phyloP scores from a whole-genome alignment of 768 basidiomycete genomes.

The Tephrocybe sp. region DNA sequence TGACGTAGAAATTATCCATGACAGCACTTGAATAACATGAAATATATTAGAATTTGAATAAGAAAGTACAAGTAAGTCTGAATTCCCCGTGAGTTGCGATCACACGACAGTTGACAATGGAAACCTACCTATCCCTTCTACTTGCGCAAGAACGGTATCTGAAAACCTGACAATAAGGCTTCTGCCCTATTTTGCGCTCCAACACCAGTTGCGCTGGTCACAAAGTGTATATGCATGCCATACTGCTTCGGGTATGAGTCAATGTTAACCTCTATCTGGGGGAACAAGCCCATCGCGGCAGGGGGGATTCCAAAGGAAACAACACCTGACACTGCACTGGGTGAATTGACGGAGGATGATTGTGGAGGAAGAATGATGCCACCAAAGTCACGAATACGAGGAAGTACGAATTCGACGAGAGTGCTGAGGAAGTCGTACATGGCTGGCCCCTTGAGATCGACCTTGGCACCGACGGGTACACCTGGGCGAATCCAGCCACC shows the following conservation, averaged over 20 bases:
- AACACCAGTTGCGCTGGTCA: slow-evolving; percentile 84
- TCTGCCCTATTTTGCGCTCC: slow-evolving; percentile 90
- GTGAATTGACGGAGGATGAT: slow-evolving; percentile 65
- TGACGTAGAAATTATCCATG: no score
- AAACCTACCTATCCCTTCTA: slow-evolving; percentile 23
- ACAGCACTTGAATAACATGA: no score
- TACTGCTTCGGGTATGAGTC: slow-evolving; percentile 83
- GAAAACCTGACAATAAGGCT: slow-evolving; percentile 85
- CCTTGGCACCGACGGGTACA: slow-evolving; percentile 82
- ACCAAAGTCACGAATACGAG: slow-evolving; percentile 85
- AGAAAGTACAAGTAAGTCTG: no score
- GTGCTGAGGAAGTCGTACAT: slow-evolving; percentile 95
- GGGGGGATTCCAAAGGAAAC: slow-evolving; percentile 87
- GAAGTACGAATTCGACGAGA: slow-evolving; percentile 92
- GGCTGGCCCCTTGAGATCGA: slow-evolving; percentile 82
- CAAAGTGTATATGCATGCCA: slow-evolving; percentile 93
- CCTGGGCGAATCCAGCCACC: slow-evolving; percentile 85
- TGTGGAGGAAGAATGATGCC: slow-evolving; percentile 80
- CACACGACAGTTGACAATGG: background rate
- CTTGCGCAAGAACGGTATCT: slow-evolving; percentile 74
- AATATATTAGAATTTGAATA: no score
- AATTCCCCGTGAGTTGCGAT: no score
- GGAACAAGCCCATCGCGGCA: slow-evolving; percentile 85
- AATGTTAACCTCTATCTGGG: slow-evolving; percentile 91
- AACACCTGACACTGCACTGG: slow-evolving; percentile 80